Evolutionary conservation across 768 basidiomycete genomes (phyloP), one percentile per base, ranked within the genome.

Genomic region (Boletus vinaceobasis): DNA sequence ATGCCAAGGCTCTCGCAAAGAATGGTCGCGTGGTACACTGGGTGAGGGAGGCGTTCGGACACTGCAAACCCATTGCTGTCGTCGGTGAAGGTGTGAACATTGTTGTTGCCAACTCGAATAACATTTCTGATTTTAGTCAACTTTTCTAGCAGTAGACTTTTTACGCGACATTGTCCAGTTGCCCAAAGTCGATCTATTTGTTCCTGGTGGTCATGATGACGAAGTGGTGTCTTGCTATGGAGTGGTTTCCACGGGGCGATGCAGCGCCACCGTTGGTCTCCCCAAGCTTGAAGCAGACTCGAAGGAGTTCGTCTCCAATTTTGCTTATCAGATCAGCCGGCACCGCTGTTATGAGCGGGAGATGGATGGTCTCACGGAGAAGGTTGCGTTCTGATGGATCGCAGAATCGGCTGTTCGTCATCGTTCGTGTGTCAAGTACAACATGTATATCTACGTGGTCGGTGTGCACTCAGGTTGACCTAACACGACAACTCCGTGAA

Each of bases 11-110:
- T 31, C 76, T 93, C 35, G 65, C 74, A 8, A 75, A 76, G 60
- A 81, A 79, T 46, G 93, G 92, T 5, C 80, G 92, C 19, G 78
- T 78, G 8, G 72, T 91, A n/a, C 90, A 95, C 66, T 92, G 87
- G 78, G 80, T 88, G 4, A 80, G 88, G 43, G 92, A 94, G 71
- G 86, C 90, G 3, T 94, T 89, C 71, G 87, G 87, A 21, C 93
- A 94, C 70, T 86, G 84, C 72, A 94, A 94, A 74, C 68, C 87
- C 17, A 89, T 96, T 53, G 88, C 83, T 3, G 90, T 85, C 1
- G 75, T 87, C 43, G 93, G 91, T 10, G 79, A 83, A 66, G 85
- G 86, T 53, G 21, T 14, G 59, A 17, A 36, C 4, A 7, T 38
- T 29, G 6, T 38, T 29, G 6, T 26, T 37, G 7, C 21, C 23